Base-by-base conservation (phyloP, 768 basidiomycete species). In the Suillus variegatus region DNA sequence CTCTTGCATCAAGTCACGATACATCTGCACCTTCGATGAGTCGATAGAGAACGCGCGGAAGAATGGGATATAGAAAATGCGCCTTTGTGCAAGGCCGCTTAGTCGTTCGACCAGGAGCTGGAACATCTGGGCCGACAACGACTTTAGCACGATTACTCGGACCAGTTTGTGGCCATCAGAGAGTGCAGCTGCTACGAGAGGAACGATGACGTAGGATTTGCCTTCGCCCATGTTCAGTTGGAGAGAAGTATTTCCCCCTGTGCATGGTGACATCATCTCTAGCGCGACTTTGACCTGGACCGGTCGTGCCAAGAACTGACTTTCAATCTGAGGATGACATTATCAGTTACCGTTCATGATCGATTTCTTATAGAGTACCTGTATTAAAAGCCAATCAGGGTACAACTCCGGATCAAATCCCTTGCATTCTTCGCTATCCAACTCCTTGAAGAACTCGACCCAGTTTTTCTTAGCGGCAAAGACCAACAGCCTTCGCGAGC, bases 171-270 rank as follows among this genome's bases (percentile, higher is more conserved):
- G 18, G 1, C 82, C 79, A 67, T 86, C 75, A 0, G 86, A 81
- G 14, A 87, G 75, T 4, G 70, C 69, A 6, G 77, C 68, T 0
- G 76, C 74, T 1, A 78, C 72, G 43, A 86, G 73, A 0, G 86
- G 86, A 2, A 86, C 77, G n/a, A 87, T 80, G 1, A 80, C 80
- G 0, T 79, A 81, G 2, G 80, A 79, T 65, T 87, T 87, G 1
- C 85, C 86, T 62, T 87, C 85, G 3, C 85, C 85, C 85, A 87
- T 87, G 60, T 87, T 85, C n/a, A 86, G 79, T 47, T 86, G 85
- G 38, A 83, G 73, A 12, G 77, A 70, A 0, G 81, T 79, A 55
- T 82, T 87, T 8, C 67, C 16, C 2, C 66, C 64, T 0, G 72
- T 77, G 1, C 64, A 64, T 0, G 86, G 85, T 0, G 69, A 62